phyloP scores from a whole-genome alignment of 2,329 filamentous ascomycete species.

The Scedosporium minutisporum region DNA sequence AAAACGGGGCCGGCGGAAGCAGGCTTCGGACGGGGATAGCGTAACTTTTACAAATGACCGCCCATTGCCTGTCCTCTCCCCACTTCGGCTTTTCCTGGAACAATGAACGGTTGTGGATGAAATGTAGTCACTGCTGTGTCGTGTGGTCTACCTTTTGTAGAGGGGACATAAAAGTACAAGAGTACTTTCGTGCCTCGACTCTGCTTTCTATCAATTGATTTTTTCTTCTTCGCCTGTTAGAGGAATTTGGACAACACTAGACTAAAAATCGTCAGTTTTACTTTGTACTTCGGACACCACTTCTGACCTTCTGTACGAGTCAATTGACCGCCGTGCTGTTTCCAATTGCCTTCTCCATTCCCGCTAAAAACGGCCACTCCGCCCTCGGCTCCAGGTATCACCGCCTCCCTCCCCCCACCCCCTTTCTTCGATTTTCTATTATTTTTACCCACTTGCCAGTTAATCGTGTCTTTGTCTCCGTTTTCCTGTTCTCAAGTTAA shows the following conservation, averaged over 20 bases:
- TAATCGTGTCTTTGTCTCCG: not conserved
- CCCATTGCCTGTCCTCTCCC: not conserved
- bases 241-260: no score
- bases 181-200: not conserved
- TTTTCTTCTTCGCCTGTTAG: no score
- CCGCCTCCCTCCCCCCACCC: not conserved
- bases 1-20: not conserved
- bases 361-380: constrained; percentile 1
- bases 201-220: no score
- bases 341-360: not conserved
- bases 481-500: no score
- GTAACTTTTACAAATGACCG: constrained; percentile 1
- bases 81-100: not conserved
- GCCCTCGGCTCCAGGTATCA: constrained; percentile 2
- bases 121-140: not conserved
- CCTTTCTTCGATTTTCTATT: not conserved
- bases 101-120: no score
- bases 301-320: not conserved
- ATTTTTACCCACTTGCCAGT: not conserved
- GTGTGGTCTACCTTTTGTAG: no score
- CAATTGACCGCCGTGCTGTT: not conserved
- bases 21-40: not conserved
- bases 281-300: not conserved
- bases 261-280: no score
- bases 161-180: not conserved